These are phyloP conservation scores for Dispira simplex DNA, from an alignment of 192 early-diverging fungal species.

Conservation along the genomic window DNA sequence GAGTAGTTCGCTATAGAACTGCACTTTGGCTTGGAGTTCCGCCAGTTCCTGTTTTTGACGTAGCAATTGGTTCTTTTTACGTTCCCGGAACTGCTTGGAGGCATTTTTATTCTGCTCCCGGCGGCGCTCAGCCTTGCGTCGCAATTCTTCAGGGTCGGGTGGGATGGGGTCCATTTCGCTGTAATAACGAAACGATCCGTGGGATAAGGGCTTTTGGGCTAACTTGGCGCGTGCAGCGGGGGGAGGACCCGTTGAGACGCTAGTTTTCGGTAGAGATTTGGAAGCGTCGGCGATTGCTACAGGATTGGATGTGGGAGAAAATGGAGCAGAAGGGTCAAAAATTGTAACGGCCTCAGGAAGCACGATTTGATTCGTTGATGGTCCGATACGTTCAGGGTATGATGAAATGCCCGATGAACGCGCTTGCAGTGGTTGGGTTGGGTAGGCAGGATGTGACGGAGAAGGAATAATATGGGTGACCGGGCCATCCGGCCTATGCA, in stretches of 20 bases:
- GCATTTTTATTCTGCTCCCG: conserved; percentile 9
- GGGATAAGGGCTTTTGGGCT: not conserved
- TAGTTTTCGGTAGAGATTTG: not conserved
- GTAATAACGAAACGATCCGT: conserved; percentile 7
- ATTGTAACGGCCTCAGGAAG: no score
- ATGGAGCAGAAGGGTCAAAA: no score
- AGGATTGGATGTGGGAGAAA: no score
- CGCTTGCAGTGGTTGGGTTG: no score
- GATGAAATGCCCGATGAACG: no score
- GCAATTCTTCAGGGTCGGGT: conserved; percentile 5
- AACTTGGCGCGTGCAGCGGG: not conserved
- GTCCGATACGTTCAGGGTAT: no score
- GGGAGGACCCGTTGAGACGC: not conserved
- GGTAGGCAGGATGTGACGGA: no score
- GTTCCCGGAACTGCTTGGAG: conserved; percentile 11
- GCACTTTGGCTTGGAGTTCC: not conserved
- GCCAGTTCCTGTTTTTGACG: conserved; percentile 1
- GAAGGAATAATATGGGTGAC: no score
- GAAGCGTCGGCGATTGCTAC: no score
- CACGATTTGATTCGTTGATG: no score
- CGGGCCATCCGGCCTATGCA: no score
- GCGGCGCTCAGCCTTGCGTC: not conserved
- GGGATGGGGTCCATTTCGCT: conserved; percentile 5
- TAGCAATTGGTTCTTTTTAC: not conserved
- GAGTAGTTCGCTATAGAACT: not conserved